These are phyloP conservation scores for Dryadomyces quercus-mongolicae DNA, from an alignment of 2,329 filamentous ascomycete genomes.

Conservation along the genomic window DNA sequence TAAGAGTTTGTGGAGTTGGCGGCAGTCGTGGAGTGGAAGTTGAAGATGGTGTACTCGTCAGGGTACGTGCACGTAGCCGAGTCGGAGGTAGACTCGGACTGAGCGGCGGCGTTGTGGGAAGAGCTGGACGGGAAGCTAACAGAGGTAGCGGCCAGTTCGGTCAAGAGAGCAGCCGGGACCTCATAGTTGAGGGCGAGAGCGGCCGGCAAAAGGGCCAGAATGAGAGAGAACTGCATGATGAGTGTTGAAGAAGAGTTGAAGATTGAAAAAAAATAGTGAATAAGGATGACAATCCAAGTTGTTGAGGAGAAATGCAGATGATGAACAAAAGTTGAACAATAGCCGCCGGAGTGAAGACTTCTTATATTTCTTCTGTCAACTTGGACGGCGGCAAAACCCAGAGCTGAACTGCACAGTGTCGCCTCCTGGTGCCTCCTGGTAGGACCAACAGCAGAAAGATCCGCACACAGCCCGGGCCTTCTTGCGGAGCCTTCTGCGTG, in stretches of 20 bases:
- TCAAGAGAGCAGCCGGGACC: background rate
- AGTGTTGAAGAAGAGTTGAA: background rate
- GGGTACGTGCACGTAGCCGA: slow-evolving; percentile 8
- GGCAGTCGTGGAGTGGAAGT: slow-evolving; percentile 6
- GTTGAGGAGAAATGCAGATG: no score
- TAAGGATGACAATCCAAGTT: background rate
- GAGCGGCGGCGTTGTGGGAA: background rate
- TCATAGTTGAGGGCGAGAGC: slow-evolving; percentile 2
- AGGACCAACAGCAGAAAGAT: no score
- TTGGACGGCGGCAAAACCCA: no score
- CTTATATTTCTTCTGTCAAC: no score
- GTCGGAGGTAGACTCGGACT: background rate
- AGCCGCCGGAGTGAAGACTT: no score
- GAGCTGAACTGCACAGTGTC: no score
- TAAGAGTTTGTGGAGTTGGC: slow-evolving; percentile 19
- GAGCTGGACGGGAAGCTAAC: background rate
- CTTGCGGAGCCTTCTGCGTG: no score
- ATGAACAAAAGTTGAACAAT: no score
- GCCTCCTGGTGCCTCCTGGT: no score
- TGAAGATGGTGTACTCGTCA: background rate
- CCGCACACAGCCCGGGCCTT: no score
- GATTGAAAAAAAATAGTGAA: background rate
- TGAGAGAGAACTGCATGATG: background rate
- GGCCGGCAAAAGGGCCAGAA: background rate
- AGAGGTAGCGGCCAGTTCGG: background rate